Evolutionary conservation across 1,284 basidiomycete genomes (phyloP).

Genomic region (Abortiporus biennis): DNA sequence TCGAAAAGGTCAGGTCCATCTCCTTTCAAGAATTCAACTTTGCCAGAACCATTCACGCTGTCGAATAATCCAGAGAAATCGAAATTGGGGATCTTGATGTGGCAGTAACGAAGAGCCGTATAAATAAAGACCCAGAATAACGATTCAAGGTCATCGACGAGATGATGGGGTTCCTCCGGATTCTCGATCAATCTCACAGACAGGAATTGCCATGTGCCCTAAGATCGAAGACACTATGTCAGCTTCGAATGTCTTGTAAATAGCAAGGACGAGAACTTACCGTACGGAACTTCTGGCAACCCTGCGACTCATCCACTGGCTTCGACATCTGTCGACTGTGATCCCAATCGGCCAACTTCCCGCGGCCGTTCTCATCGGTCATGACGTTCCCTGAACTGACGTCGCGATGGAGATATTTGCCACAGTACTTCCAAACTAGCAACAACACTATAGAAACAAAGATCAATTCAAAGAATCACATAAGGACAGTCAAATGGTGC

Average conservation of each 20-base stretch:
- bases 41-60: not conserved
- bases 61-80: not conserved
- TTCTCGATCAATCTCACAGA: not conserved
- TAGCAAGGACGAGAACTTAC: not conserved
- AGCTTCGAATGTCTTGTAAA: not conserved
- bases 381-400: not conserved
- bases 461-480: not conserved
- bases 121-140: not conserved
- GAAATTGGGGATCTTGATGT: not conserved
- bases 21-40: not conserved
- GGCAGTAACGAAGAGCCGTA: not conserved
- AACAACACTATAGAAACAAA: not conserved
- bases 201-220: conserved; percentile 1
- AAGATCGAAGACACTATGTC: not conserved
- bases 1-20: too few species aligned
- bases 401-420: not conserved
- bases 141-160: not conserved
- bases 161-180: not conserved
- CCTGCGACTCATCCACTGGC: not conserved
- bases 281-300: not conserved
- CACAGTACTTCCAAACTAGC: not conserved
- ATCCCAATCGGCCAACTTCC: not conserved
- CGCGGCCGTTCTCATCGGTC: not conserved
- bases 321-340: not conserved
- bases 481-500: not conserved